Evolutionary conservation across 2,329 filamentous ascomycete genomes (phyloP), one percentile per base, ranked within the genome.

Genomic region (Pestalotiopsis sp.): DNA sequence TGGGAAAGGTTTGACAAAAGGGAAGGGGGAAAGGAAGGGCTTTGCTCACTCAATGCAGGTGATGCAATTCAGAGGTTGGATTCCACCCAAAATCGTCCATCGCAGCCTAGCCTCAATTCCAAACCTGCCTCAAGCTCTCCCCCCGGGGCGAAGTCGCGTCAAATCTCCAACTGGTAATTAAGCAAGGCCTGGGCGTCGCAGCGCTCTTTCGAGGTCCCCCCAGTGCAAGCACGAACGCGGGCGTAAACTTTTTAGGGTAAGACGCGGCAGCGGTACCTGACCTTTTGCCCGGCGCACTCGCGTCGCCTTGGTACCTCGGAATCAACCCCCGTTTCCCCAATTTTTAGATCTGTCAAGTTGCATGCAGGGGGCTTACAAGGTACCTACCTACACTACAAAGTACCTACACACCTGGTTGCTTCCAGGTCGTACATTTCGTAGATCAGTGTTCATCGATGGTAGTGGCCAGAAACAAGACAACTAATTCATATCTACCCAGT

Each of bases 11-110:
- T 27, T 59, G 23, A 27, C 14, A 31, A 27, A 59, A 59, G 25
- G 23, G 57, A 59, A 27, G 17, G 27, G 23, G 25, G 38, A 31
- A 38, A 62, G 27, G 27, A n/a, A 20, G 36, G 59, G 27, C 14
- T 52, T 62, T 62, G 59, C 59, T 62, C 59, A 62, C 27, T 27
- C 59, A 36, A 36, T 36, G 59, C 59, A 62, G 59, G 59, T 62
- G 59, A 62, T 62, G 59, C 59, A 62, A 62, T 62, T 62, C 59
- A 62, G 59, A 62, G 59, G 36, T 62, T 62, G 59, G 59, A 62
- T 62, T 62, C 31, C 59, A 27, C 27, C 55, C 59, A 27, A 62
- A 62, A n/a, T 20, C 17, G 17, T 52, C 59, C 59, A 62, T 62
- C 59, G 59, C 59, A 62, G 59, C 59, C 38, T 62, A 62, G 59